Evolutionary conservation across 306 rosid species (phyloP).

Genomic region (Coriaria nepalensis): DNA sequence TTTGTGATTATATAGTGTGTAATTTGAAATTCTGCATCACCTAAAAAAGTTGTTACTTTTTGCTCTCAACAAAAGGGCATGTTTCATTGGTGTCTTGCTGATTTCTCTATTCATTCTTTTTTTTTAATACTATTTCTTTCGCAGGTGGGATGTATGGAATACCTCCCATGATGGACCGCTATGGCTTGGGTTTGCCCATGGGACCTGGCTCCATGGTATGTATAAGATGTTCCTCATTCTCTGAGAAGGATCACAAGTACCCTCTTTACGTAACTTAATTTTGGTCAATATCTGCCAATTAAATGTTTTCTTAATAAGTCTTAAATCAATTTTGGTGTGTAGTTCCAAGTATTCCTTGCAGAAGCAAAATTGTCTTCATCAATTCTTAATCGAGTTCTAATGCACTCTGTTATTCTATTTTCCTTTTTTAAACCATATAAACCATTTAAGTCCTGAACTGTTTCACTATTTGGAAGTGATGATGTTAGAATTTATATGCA

Average conservation of each 20-base stretch:
- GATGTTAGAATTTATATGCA: conserved; percentile 10
- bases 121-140: not conserved
- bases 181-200: conserved; percentile 82
- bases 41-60: no score
- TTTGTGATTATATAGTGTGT: no score
- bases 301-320: no score
- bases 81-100: not conserved
- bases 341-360: not conserved
- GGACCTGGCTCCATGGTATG: conserved; percentile 80
- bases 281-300: not conserved
- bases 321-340: no score
- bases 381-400: no score
- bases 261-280: not conserved
- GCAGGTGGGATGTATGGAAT: conserved; percentile 86
- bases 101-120: conserved; percentile 3
- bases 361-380: no score
- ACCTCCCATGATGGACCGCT: conserved; percentile 75
- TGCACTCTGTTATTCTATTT: no score
- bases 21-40: no score
- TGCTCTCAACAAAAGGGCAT: not conserved
- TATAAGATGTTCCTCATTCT: conserved; percentile 4
- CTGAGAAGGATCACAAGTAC: not conserved
- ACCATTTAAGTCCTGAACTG: no score
- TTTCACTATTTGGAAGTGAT: no score
- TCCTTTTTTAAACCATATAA: no score